Conservation (phyloP, 2,329 filamentous ascomycete species). For the Penicillium sp. region DNA sequence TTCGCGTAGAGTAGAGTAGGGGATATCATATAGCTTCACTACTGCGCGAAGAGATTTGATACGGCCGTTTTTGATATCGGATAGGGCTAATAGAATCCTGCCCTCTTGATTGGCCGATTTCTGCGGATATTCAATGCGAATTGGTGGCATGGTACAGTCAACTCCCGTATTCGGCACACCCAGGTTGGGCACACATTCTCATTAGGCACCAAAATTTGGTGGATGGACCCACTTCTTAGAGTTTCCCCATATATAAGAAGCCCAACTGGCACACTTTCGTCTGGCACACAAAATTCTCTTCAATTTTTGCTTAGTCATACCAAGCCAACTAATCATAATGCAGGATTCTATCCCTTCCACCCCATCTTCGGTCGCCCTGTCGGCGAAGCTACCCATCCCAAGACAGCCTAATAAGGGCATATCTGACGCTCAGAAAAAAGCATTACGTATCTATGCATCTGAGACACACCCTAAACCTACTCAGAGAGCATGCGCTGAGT, state of each 20-base stretch:
- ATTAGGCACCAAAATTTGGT: neutral
- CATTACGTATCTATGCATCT: slow-evolving; percentile 10
- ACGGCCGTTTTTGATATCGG: too few species aligned
- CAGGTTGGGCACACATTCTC: neutral
- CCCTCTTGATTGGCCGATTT: too few species aligned
- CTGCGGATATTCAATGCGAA: too few species aligned
- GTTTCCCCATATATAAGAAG: neutral
- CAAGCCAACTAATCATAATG: neutral
- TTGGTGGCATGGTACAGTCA: too few species aligned
- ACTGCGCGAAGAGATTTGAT: too few species aligned
- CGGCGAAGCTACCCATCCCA: neutral
- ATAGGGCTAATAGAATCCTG: too few species aligned
- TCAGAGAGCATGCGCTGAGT: slow-evolving; percentile 6
- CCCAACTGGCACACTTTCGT: neutral
- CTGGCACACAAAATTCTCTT: neutral
- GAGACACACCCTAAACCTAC: slow-evolving; percentile 5
- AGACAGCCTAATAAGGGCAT: slow-evolving; percentile 8
- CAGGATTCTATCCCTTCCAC: neutral
- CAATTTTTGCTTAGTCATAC: neutral
- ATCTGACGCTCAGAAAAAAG: slow-evolving; percentile 13
- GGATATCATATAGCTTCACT: too few species aligned
- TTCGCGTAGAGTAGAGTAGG: too few species aligned
- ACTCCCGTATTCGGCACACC: too few species aligned
- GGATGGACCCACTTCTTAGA: neutral
- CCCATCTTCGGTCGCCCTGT: neutral